A percentile compares a stretch with the other conserved stretches of the same genome.
These are phyloP conservation scores for Lumnitzera littorea DNA, from an alignment of 345 rosid species.

Conservation along the genomic window DNA sequence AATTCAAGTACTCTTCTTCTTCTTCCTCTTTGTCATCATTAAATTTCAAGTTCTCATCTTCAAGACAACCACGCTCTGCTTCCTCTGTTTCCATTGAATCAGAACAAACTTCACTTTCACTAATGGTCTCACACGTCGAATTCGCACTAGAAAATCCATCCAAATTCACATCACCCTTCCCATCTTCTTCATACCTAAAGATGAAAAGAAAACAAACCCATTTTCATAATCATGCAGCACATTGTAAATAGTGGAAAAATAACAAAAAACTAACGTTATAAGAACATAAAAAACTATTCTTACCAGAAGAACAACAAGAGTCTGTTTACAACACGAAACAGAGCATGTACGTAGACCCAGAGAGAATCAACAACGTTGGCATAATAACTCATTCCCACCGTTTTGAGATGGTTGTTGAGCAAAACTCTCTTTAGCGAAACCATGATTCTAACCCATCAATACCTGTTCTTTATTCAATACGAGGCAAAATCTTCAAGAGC, in stretches of 20 bases:
- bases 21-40: constrained; percentile 1
- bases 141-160: not conserved
- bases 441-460: constrained; percentile 32
- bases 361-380: constrained; percentile 21
- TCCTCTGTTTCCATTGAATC: constrained; percentile 9
- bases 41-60: constrained; percentile 2
- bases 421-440: constrained; percentile 13
- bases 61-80: not conserved
- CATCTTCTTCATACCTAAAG: constrained; percentile 18
- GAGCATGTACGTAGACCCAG: constrained; percentile 36
- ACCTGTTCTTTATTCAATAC: constrained; percentile 17
- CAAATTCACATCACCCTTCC: constrained; percentile 14
- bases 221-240: not conserved
- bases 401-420: constrained; percentile 13
- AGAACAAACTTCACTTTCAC: constrained; percentile 4
- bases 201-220: not conserved
- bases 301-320: constrained; percentile 28
- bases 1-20: constrained; percentile 3
- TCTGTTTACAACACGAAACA: constrained; percentile 29
- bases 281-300: not conserved
- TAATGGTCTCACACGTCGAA: not conserved
- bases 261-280: too few relatives aligned
- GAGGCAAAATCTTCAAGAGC: constrained; percentile 32
- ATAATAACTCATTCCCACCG: constrained; percentile 29
- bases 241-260: too few relatives aligned